Base-by-base conservation (phyloP, 2,329 filamentous ascomycete genomes). In the Phyllosticta ampelicida region DNA sequence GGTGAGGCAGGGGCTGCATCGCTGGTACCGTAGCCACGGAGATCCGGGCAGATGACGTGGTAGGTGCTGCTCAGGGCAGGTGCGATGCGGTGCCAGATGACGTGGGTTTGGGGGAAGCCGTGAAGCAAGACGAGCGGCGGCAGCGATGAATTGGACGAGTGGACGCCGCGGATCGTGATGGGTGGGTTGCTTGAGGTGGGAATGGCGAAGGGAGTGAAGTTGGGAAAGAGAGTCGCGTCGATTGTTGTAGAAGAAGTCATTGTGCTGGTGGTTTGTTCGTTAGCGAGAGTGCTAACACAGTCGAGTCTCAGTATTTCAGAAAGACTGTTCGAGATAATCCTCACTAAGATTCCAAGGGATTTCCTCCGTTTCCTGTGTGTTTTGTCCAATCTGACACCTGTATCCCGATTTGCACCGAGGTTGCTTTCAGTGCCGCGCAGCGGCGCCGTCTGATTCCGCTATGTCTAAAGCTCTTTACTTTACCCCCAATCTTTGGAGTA, bases 1-100 rank as follows among this genome's bases (percentile, higher is more conserved):
- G 28, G 20, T 5, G 53, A 26, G 9, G 56, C 20, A 9, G 53
- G 51, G 8, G 77, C 76, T 61, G 79, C 80, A 26, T 77, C 78
- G 0, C 78, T 80, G 28, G 66, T 56, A 11, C 79, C 79, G 58
- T 81, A 81, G 29, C 79, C 79, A 18, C 79, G 76, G 9, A 81
- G 70, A 62, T 81, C 79, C 1, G 78, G 66, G 2, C 75, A 64
- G 2, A 81, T 63, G 3, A 80, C 62, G 0, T 70, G 75, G 69
- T 74, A 80, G 2, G 62, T 62, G 11, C 66, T 62, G 0, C 67
- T 63, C 1, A 81, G 70, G 20, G 67, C 65, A 0, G 73, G 71
- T 0, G 73, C 70, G 0, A 81, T 66, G 5, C 66, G 66, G 64
- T 81, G 77, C 79, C 79, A 81, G 18, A 80, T 80, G 60, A 77